Evolutionary conservation across 306 rosid genomes (phyloP).

Genomic region (Clitoria ternatea): DNA sequence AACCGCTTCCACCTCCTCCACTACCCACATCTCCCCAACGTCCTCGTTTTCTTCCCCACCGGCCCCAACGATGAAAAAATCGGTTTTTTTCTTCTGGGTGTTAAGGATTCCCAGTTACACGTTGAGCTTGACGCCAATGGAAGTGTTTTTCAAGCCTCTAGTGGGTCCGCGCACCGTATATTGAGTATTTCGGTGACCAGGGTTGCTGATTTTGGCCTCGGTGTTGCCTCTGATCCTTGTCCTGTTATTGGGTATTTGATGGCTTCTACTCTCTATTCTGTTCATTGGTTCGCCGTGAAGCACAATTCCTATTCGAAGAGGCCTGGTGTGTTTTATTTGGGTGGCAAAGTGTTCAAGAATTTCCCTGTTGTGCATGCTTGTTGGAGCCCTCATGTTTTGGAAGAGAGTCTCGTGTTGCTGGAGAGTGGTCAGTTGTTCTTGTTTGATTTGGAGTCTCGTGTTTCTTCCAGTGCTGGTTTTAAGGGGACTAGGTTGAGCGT

Average conservation of each 20-base stretch:
- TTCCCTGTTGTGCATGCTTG: constrained; percentile 50
- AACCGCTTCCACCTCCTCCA: constrained; percentile 47
- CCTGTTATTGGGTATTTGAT: constrained; percentile 48
- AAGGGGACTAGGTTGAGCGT: too few species aligned
- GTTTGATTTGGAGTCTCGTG: constrained; percentile 53
- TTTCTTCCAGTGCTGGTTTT: too few species aligned
- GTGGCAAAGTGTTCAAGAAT: constrained; percentile 48
- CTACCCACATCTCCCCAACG: constrained; percentile 20
- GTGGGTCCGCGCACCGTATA: constrained; percentile 30
- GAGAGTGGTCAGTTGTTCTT: constrained; percentile 55
- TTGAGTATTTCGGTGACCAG: constrained; percentile 40
- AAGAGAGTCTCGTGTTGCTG: constrained; percentile 52
- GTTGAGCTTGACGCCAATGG: constrained; percentile 14
- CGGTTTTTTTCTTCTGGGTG: constrained; percentile 37
- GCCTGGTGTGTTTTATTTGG: constrained; percentile 30
- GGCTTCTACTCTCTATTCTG: constrained; percentile 47
- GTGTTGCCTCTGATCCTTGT: constrained; percentile 6
- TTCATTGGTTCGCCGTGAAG: constrained; percentile 49
- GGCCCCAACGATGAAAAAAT: constrained; percentile 48
- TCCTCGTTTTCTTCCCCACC: constrained; percentile 49
- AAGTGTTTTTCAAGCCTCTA: constrained; percentile 20
- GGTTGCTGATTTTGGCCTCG: background rate
- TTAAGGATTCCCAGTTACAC: constrained; percentile 8
- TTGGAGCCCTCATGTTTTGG: constrained; percentile 60
- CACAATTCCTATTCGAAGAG: constrained; percentile 14